These are phyloP conservation scores for Sphagnum fallax DNA, from an alignment of 228 moss, liverwort and hornwort genomes.

Conservation along the genomic window DNA sequence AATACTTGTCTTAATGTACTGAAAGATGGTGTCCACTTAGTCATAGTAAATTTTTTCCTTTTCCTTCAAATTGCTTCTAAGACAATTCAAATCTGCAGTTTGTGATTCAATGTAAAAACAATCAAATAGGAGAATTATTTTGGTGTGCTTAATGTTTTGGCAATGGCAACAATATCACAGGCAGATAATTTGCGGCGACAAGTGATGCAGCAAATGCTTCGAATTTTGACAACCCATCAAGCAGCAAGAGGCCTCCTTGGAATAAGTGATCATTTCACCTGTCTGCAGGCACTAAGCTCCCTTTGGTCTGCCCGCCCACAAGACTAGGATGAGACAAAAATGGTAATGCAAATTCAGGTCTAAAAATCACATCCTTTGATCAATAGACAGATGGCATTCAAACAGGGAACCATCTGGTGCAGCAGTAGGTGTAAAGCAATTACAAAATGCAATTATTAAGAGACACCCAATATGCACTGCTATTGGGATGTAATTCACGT, in stretches of 20 bases:
- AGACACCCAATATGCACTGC: neutral
- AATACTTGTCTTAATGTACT: no score
- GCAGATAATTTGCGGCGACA: slow-evolving; percentile 55
- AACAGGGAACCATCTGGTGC: slow-evolving; percentile 37
- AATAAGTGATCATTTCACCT: slow-evolving; percentile 55
- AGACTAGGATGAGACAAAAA: slow-evolving; percentile 15
- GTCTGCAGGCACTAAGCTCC: slow-evolving; percentile 49
- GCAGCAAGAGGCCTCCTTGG: slow-evolving; percentile 54
- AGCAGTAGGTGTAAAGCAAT: slow-evolving; percentile 10
- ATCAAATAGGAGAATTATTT: no score
- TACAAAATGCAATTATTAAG: slow-evolving; percentile 4
- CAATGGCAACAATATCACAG: slow-evolving; percentile 4
- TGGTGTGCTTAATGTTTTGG: no score
- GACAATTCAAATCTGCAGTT: no score
- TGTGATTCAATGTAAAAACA: no score
- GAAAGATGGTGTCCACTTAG: no score
- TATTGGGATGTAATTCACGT: slow-evolving; percentile 4
- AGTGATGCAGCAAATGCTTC: slow-evolving; percentile 56
- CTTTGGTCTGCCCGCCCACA: slow-evolving; percentile 56
- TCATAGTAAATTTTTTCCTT: no score
- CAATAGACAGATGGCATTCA: slow-evolving; percentile 23
- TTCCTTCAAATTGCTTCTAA: no score
- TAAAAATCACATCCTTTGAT: neutral
- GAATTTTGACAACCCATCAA: slow-evolving; percentile 53
- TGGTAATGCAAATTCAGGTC: neutral